phyloP scores from a whole-genome alignment of 2,329 filamentous ascomycete species.

The Coleophoma crateriformis region DNA sequence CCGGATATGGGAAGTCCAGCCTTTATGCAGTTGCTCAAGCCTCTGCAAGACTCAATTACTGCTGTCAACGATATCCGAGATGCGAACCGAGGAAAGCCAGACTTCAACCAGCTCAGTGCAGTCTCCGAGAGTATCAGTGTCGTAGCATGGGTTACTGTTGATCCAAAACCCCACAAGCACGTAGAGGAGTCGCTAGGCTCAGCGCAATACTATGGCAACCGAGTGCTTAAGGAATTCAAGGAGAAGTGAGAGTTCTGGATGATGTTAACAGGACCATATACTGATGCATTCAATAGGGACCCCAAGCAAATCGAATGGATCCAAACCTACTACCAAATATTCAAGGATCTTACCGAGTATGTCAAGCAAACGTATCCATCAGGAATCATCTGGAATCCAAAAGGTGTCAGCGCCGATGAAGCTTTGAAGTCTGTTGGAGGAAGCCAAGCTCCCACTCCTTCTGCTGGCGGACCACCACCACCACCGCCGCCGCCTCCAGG shows the following conservation, averaged over 20 bases:
- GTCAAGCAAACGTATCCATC: constrained; percentile 76
- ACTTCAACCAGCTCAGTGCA: constrained; percentile 78
- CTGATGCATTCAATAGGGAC: constrained; percentile 47
- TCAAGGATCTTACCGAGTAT: constrained; percentile 77
- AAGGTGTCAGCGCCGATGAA: constrained; percentile 68
- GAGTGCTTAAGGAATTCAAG: constrained; percentile 86
- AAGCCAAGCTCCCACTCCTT: constrained; percentile 39
- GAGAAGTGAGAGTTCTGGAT: constrained; percentile 51
- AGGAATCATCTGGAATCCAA: constrained; percentile 82
- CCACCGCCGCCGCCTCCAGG: constrained; percentile 68
- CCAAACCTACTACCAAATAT: constrained; percentile 86
- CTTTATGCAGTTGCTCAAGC: constrained; percentile 76
- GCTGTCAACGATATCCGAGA: constrained; percentile 78
- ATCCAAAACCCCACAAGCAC: constrained; percentile 77
- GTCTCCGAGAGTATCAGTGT: constrained; percentile 87
- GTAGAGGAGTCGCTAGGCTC: constrained; percentile 78
- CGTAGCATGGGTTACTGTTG: constrained; percentile 84
- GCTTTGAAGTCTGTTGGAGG: constrained; percentile 52
- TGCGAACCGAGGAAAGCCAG: constrained; percentile 66
- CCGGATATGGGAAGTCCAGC: constrained; percentile 62
- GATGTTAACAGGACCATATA: neutral
- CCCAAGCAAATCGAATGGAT: constrained; percentile 81
- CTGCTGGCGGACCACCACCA: constrained; percentile 49
- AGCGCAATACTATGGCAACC: constrained; percentile 91
- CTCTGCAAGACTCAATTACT: constrained; percentile 77